phyloP scores from a whole-genome alignment of 2,329 filamentous ascomycete genomes.

The Exophiala sp. region DNA sequence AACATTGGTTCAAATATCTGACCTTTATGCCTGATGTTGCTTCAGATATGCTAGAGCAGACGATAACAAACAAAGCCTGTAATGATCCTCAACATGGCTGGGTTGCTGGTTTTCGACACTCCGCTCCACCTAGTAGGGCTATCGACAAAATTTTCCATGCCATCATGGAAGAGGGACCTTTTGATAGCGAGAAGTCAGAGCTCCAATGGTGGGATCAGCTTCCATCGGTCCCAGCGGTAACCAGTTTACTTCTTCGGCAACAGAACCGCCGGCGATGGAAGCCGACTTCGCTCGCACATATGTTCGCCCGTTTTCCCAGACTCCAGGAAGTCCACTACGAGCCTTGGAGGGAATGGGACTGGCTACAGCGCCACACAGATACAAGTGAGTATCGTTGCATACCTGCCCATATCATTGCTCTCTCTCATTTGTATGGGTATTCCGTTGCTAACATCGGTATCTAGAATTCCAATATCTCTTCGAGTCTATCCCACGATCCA shows the following conservation, averaged over 20 bases:
- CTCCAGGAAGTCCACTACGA: conserved; percentile 40
- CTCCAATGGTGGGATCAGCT: conserved; percentile 26
- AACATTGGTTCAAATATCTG: conserved; percentile 33
- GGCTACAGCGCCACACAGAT: conserved; percentile 29
- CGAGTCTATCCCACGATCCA: conserved; percentile 18
- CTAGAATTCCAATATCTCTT: conserved; percentile 24
- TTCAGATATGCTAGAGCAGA: conserved; percentile 17
- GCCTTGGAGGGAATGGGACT: conserved; percentile 34
- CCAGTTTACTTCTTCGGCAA: conserved; percentile 36
- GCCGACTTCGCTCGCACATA: conserved; percentile 31
- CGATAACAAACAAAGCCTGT: neutral
- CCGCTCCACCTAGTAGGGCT: conserved; percentile 6
- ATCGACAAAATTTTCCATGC: conserved; percentile 7
- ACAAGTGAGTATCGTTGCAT: conserved; percentile 32
- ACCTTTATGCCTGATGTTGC: conserved; percentile 28
- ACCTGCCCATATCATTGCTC: conserved; percentile 13
- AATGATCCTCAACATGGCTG: neutral
- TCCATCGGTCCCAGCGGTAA: conserved; percentile 35
- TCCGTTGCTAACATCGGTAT: conserved; percentile 6
- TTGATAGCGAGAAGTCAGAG: conserved; percentile 4
- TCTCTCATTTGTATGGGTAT: conserved; percentile 7
- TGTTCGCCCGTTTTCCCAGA: conserved; percentile 36
- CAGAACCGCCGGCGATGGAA: conserved; percentile 39
- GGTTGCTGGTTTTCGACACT: conserved; percentile 5
- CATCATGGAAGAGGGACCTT: conserved; percentile 9